These are phyloP conservation scores for Russula foetens DNA, from an alignment of 768 basidiomycete species.

Conservation along the genomic window DNA sequence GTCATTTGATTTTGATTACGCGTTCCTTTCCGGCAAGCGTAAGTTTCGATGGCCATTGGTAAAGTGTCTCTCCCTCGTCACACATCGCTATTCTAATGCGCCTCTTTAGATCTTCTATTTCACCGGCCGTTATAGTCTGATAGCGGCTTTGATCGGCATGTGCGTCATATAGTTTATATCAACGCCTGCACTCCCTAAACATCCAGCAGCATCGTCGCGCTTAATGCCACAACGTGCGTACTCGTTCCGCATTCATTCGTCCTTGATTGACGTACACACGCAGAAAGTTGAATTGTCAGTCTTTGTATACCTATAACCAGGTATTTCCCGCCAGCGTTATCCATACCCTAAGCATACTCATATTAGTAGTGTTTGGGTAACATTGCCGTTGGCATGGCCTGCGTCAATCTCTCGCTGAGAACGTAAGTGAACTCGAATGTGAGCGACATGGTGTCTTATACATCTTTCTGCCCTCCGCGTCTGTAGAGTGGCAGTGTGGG, in stretches of 20 bases:
- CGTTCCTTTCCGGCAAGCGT: slow-evolving; percentile 32
- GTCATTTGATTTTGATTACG: slow-evolving; percentile 37
- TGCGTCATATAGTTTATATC: slow-evolving; percentile 22
- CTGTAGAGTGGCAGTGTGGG: slow-evolving; percentile 56
- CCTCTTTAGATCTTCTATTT: slow-evolving; percentile 37
- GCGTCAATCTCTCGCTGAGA: slow-evolving; percentile 40
- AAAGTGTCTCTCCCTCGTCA: neutral
- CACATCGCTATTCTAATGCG: neutral
- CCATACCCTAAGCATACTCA: neutral
- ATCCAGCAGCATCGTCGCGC: slow-evolving; percentile 23
- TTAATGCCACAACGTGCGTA: slow-evolving; percentile 31
- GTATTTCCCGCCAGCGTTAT: slow-evolving; percentile 19
- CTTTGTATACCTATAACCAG: slow-evolving; percentile 41
- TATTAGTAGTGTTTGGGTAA: slow-evolving; percentile 34
- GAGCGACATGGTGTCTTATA: neutral
- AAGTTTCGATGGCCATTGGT: slow-evolving; percentile 41
- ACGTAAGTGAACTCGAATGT: slow-evolving; percentile 29
- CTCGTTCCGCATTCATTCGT: neutral
- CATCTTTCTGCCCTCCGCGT: neutral
- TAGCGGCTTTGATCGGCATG: slow-evolving; percentile 42
- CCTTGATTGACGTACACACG: neutral
- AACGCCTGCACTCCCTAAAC: neutral
- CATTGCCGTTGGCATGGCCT: slow-evolving; percentile 37
- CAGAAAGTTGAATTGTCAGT: slow-evolving; percentile 37
- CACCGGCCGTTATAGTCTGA: slow-evolving; percentile 35